Conservation (phyloP, 257 asterid genomes). For the Osmanthus fragrans region DNA sequence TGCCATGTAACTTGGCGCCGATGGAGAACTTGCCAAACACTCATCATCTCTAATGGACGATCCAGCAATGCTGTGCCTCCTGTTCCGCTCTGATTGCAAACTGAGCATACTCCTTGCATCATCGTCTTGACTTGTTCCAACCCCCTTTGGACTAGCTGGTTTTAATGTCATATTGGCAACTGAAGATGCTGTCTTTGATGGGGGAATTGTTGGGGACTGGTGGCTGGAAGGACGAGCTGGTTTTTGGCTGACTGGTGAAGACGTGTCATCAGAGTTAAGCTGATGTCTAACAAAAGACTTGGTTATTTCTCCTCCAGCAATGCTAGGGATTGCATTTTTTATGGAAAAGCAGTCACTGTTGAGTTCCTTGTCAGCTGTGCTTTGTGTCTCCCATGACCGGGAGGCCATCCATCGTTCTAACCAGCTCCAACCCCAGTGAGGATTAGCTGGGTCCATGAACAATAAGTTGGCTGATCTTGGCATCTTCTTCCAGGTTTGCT, state of each 20-base stretch:
- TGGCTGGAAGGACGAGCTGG: slow-evolving; percentile 29
- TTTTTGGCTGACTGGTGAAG: slow-evolving; percentile 57
- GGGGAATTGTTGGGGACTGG: slow-evolving; percentile 50
- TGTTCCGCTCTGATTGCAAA: slow-evolving; percentile 57
- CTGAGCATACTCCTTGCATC: slow-evolving; percentile 67
- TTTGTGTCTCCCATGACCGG: slow-evolving; percentile 61
- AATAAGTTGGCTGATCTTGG: slow-evolving; percentile 62
- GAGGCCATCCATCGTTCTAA: slow-evolving; percentile 89
- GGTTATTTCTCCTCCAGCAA: slow-evolving; percentile 60
- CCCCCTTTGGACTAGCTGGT: slow-evolving; percentile 61
- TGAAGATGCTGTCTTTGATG: slow-evolving; percentile 40
- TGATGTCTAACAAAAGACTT: slow-evolving; percentile 83
- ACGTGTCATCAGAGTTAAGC: slow-evolving; percentile 61
- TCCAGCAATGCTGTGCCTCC: slow-evolving; percentile 90
- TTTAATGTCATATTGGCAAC: slow-evolving; percentile 47
- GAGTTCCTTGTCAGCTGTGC: slow-evolving; percentile 50
- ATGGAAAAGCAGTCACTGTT: slow-evolving; percentile 41
- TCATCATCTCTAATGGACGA: slow-evolving; percentile 82
- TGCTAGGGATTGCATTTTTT: slow-evolving; percentile 39
- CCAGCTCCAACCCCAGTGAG: slow-evolving; percentile 99
- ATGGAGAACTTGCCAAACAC: slow-evolving; percentile 72
- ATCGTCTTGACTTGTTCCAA: slow-evolving; percentile 63
- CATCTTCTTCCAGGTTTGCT: slow-evolving; percentile 95
- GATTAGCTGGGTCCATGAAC: slow-evolving; percentile 95
- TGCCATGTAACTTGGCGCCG: slow-evolving; percentile 87